Percentiles rank a stretch among this genome's conserved stretches.
phyloP scores from a whole-genome alignment of 2,329 filamentous ascomycete genomes.

The Beauveria sp. region DNA sequence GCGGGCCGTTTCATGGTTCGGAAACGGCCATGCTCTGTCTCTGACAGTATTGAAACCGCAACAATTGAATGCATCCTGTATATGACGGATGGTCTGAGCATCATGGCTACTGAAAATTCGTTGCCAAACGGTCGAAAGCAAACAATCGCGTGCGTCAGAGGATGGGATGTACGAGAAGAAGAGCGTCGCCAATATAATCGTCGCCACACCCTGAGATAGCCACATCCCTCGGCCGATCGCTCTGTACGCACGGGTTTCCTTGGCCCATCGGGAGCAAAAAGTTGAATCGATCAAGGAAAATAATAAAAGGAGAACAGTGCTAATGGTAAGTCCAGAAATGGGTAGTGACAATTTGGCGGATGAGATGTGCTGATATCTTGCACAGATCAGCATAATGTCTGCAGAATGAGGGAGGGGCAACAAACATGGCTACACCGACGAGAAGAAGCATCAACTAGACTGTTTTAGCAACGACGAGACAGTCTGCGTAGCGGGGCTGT shows the following conservation, averaged over 20 bases:
- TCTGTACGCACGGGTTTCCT: neutral
- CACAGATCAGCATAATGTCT: neutral
- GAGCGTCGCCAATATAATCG: constrained; percentile 14
- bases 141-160: constrained; percentile 12
- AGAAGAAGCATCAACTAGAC: neutral
- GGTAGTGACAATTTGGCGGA: neutral
- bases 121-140: constrained; percentile 17
- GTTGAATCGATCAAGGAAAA: neutral
- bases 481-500: too few species aligned
- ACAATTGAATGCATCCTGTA: constrained; percentile 56
- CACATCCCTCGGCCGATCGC: neutral
- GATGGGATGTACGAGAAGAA: constrained; percentile 14
- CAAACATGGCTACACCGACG: neutral
- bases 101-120: constrained; percentile 32
- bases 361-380: neutral
- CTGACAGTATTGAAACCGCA: constrained; percentile 46
- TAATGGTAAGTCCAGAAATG: neutral
- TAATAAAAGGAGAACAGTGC: neutral
- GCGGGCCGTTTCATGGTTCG: too few species aligned
- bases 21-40: too few species aligned
- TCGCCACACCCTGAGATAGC: neutral
- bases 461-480: neutral
- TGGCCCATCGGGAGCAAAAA: neutral
- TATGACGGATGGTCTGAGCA: constrained; percentile 37
- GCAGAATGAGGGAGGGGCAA: neutral